A percentile compares a stretch with the other conserved stretches of the same genome.
Evolutionary conservation across 177 flowering plant species (phyloP).

Genomic region (Vitis hybrid): DNA sequence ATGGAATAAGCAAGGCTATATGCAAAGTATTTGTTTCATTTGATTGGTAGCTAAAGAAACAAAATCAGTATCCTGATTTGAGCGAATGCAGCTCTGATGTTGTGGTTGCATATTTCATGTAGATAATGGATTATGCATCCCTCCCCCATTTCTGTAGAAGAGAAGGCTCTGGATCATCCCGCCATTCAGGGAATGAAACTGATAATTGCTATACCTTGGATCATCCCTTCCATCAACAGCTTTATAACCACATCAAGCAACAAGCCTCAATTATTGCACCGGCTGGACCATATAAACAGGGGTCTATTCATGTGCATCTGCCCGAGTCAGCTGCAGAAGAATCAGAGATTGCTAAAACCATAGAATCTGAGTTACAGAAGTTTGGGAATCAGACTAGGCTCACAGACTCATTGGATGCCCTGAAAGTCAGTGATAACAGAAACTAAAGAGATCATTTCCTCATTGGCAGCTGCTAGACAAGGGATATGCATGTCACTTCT

Average conservation of each 20-base stretch:
- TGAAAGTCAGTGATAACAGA: conserved; percentile 29
- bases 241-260: conserved; percentile 66
- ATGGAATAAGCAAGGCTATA: too few species aligned
- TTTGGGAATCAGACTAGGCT: conserved; percentile 37
- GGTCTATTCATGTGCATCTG: conserved; percentile 70
- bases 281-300: conserved; percentile 46
- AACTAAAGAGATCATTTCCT: background rate
- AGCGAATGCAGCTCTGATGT: background rate
- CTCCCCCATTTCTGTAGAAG: conserved; percentile 78
- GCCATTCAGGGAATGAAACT: conserved; percentile 26
- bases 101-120: conserved; percentile 13
- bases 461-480: background rate
- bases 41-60: too few species aligned
- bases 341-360: conserved; percentile 49
- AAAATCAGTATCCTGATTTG: too few species aligned
- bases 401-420: conserved; percentile 28
- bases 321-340: conserved; percentile 60
- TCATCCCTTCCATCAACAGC: conserved; percentile 75
- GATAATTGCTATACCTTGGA: conserved; percentile 65
- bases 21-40: too few species aligned
- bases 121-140: conserved; percentile 76
- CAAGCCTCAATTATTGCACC: conserved; percentile 33
- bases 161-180: conserved; percentile 73
- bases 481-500: background rate
- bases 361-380: conserved; percentile 68